Evolutionary conservation across 2,329 filamentous ascomycete species (phyloP).

Genomic region (Epichloe typhina): DNA sequence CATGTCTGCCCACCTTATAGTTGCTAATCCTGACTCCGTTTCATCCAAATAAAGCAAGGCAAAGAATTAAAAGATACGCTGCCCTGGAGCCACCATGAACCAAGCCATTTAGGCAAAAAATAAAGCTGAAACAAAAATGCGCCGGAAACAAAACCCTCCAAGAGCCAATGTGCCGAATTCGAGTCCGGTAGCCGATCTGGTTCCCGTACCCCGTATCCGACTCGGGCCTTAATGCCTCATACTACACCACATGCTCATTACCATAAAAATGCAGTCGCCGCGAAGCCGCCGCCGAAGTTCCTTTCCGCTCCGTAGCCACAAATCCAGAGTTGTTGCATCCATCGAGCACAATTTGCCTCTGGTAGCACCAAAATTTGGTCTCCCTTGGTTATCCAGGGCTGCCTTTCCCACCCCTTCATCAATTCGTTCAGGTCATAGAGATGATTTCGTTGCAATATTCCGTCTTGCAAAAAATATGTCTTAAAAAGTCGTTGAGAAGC

Average conservation of each 20-base stretch:
- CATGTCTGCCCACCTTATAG: neutral
- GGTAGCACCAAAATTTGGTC: neutral
- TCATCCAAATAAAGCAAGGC: conserved; percentile 1
- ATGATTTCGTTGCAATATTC: conserved; percentile 5
- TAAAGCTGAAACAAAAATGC: conserved; percentile 1
- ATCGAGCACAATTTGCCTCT: neutral
- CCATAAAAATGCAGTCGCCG: conserved; percentile 16
- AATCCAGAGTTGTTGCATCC: neutral
- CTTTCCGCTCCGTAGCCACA: neutral
- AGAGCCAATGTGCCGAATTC: neutral
- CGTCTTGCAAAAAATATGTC: neutral
- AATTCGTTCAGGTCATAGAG: conserved; percentile 12
- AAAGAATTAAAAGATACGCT: neutral
- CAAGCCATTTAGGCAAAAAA: conserved; percentile 1
- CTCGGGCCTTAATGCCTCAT: neutral
- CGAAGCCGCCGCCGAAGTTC: conserved; percentile 14
- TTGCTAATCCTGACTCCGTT: conserved; percentile 4
- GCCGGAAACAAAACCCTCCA: neutral
- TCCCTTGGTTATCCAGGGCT: neutral
- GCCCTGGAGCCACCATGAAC: neutral
- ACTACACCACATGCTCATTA: conserved; percentile 11
- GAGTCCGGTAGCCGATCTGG: neutral
- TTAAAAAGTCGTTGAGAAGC: conserved; percentile 20
- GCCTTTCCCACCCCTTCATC: conserved; percentile 5
- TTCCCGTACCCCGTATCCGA: neutral